Evolutionary conservation across 179 eudicot genomes (phyloP), one percentile per base, ranked within the genome.

Genomic region (Drosera spatulata): DNA sequence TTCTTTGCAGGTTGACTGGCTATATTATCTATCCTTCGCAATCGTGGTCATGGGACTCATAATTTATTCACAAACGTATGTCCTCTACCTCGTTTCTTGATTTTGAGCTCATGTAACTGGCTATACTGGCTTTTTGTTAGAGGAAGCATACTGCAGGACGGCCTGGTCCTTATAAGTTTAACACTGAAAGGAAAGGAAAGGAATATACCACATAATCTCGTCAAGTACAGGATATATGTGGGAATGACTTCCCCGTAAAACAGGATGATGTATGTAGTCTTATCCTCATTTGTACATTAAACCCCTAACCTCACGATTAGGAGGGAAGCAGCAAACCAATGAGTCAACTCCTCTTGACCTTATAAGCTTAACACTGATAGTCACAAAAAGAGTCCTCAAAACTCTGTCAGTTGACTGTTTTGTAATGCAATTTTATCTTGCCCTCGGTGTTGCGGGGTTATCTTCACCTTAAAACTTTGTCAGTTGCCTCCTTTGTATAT

Each of bases 1-100:
- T 53, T 14, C 1, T 43, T 6, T 76, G 77, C 84, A 84, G 89
- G 89, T 84, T 51, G 84, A 81, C 61, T 84, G 86, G 89, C 65
- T 84, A 41, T 84, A 76, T 76, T 84, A 72, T 53, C 10, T 81
- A 15, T 82, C 89, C 6, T 84, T 81, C 62, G 70, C 62, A 12
- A 46, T 75, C n/a, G 89, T 81, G 1, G 82, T 54, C 4, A 39
- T 77, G 45, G 89, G 89, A 15, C 75, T 84, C 2, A 40, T 79
- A 56, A 64, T 81, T 13, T 84, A 84, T 69, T 79, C 89, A 1
- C 70, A 54, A 70, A 56, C 62, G 88, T 83, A 80, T 10, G 80
- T 63, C 9, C 56, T 56, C 14, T 10, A 6, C 8, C 10, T 9
- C 42, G 8, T 40, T 7, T 56, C 44, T 41, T 3, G 46, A 1